A percentile compares a stretch with the other conserved stretches of the same genome.
Conservation (phyloP, 257 asterid species). For the Euphrasia confusa region DNA sequence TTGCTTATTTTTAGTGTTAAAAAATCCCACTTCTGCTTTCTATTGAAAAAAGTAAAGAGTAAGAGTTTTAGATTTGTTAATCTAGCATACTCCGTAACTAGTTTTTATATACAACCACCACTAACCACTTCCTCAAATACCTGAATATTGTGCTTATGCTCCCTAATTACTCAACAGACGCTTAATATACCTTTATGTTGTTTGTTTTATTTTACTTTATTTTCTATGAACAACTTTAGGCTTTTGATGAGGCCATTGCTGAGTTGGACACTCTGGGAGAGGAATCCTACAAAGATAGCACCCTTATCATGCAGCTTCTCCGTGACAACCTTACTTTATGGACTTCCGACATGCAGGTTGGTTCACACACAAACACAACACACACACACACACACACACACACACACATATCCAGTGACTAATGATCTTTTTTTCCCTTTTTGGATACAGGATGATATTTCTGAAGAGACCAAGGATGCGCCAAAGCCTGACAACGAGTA, state of each 20-base stretch:
- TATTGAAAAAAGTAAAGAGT: too few species aligned
- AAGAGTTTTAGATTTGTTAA: too few species aligned
- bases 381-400: too few species aligned
- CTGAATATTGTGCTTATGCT: not conserved
- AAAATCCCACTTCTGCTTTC: too few species aligned
- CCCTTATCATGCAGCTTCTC: conserved; percentile 56
- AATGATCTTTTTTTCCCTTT: conserved; percentile 5
- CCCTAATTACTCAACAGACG: not conserved
- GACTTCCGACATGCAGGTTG: conserved; percentile 52
- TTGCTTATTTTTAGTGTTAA: not conserved
- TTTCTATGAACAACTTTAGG: conserved; percentile 26
- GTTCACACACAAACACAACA: too few species aligned
- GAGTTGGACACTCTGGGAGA: conserved; percentile 57
- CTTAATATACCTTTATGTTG: not conserved
- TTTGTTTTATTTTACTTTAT: not conserved
- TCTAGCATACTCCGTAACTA: too few species aligned
- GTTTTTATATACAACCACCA: not conserved
- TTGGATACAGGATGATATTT: conserved; percentile 37
- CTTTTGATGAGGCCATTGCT: conserved; percentile 58
- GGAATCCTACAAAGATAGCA: conserved; percentile 62
- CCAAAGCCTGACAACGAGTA: conserved; percentile 46
- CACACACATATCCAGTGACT: not conserved
- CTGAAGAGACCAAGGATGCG: conserved; percentile 56
- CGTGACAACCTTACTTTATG: conserved; percentile 59
- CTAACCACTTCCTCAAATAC: not conserved